These are phyloP conservation scores for Pythium angustatum DNA, from an alignment of 352 stramenopile genomes.

Conservation along the genomic window DNA sequence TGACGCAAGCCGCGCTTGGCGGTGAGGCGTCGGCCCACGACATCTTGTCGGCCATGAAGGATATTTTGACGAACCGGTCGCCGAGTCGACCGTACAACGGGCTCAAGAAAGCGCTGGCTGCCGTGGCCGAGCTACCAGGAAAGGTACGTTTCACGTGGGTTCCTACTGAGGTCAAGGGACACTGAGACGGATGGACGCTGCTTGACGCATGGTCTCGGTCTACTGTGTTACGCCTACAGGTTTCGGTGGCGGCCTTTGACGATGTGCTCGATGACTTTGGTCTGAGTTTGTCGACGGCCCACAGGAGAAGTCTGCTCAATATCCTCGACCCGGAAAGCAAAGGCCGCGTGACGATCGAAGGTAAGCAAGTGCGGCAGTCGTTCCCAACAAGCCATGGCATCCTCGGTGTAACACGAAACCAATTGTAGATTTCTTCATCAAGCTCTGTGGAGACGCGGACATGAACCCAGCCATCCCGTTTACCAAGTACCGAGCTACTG, in stretches of 20 bases:
- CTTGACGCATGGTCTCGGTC: no score
- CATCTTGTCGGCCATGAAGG: constrained; percentile 68
- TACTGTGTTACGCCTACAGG: constrained; percentile 32
- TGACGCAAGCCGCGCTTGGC: constrained; percentile 54
- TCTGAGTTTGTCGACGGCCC: constrained; percentile 38
- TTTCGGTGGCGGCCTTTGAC: constrained; percentile 66
- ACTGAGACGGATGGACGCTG: no score
- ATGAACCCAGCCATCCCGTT: constrained; percentile 39
- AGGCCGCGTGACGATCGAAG: constrained; percentile 72
- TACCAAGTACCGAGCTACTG: background rate
- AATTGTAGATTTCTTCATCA: constrained; percentile 71
- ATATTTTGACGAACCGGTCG: constrained; percentile 58
- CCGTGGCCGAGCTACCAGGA: constrained; percentile 63
- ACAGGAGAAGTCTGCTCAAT: constrained; percentile 46
- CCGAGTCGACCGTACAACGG: constrained; percentile 72
- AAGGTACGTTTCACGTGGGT: constrained; percentile 68
- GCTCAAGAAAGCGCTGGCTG: constrained; percentile 76
- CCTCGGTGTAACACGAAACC: background rate
- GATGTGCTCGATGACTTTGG: constrained; percentile 75
- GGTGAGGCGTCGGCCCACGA: constrained; percentile 54
- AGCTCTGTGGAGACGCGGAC: constrained; percentile 67
- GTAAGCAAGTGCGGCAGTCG: no score
- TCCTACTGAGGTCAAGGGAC: no score
- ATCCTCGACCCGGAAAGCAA: constrained; percentile 55
- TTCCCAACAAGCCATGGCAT: background rate